Conservation (phyloP, 148 eudicot genomes). For the Cornus kousa region DNA sequence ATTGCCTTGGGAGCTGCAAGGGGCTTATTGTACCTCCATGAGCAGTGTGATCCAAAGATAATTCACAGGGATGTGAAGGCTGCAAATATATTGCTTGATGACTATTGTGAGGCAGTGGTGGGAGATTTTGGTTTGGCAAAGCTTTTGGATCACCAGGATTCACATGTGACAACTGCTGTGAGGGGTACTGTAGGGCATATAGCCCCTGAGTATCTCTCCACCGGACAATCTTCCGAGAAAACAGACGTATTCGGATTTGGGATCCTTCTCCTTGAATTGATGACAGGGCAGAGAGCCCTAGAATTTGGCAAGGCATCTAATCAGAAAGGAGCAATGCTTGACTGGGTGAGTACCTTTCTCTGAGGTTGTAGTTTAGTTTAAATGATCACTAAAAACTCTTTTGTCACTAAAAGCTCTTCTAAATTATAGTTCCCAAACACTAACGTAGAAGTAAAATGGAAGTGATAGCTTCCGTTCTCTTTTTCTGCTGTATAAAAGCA, state of each 20-base stretch:
- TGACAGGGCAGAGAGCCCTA: constrained; percentile 72
- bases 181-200: constrained; percentile 79
- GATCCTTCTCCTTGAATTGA: constrained; percentile 67
- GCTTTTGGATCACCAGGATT: constrained; percentile 65
- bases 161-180: constrained; percentile 68
- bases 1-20: constrained; percentile 67
- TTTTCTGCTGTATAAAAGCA: too few species aligned
- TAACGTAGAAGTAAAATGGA: too few species aligned
- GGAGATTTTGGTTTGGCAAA: constrained; percentile 80
- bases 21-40: constrained; percentile 66
- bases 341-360: constrained; percentile 48
- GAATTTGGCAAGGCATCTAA: constrained; percentile 74
- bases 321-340: constrained; percentile 81
- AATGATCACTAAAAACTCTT: neutral
- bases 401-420: too few species aligned
- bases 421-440: too few species aligned
- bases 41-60: constrained; percentile 76
- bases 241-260: constrained; percentile 82
- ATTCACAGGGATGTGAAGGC: constrained; percentile 78
- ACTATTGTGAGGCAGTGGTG: constrained; percentile 63
- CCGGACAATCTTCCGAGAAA: constrained; percentile 71
- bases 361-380: neutral
- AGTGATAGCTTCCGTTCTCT: too few species aligned
- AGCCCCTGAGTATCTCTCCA: constrained; percentile 71
- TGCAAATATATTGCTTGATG: constrained; percentile 68